These are phyloP conservation scores for Nitzschia inconspicua DNA, from an alignment of 108 stramenopile species.

Conservation along the genomic window DNA sequence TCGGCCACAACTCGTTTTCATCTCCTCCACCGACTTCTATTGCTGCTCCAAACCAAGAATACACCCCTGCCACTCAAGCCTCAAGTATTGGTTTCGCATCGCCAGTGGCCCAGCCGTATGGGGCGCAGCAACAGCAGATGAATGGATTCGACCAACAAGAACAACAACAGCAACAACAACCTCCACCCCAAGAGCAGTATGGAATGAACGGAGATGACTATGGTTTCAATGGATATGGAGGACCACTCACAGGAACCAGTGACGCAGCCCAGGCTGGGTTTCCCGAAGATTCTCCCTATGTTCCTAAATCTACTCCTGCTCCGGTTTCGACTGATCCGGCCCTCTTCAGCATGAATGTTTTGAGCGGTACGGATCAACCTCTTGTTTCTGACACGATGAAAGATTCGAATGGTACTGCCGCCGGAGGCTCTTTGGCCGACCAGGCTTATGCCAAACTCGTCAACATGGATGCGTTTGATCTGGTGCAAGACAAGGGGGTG, in stretches of 20 bases:
- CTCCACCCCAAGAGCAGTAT: conserved; percentile 4
- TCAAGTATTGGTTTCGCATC: conserved; percentile 39
- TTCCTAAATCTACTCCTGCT: conserved; percentile 15
- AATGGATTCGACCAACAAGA: background rate
- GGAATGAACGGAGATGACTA: background rate
- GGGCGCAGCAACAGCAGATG: conserved; percentile 16
- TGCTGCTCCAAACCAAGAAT: background rate
- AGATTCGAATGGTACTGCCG: conserved; percentile 21
- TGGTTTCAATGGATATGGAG: background rate
- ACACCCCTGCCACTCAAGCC: conserved; percentile 17
- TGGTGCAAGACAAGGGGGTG: conserved; percentile 34
- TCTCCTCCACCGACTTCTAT: conserved; percentile 25
- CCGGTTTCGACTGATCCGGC: conserved; percentile 23
- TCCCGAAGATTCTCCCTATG: background rate
- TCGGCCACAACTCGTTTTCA: conserved; percentile 14
- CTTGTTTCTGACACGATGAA: conserved; percentile 21
- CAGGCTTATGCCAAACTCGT: conserved; percentile 62
- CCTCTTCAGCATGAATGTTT: conserved; percentile 30
- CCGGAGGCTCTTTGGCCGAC: conserved; percentile 50
- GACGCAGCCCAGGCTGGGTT: background rate
- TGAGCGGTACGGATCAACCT: conserved; percentile 42
- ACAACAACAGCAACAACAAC: conserved; percentile 9
- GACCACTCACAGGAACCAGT: background rate
- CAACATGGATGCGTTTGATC: conserved; percentile 56
- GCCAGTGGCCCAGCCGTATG: conserved; percentile 23